Evolutionary conservation across 305 asterid species (phyloP).

Genomic region (Caryopteris hybrid): DNA sequence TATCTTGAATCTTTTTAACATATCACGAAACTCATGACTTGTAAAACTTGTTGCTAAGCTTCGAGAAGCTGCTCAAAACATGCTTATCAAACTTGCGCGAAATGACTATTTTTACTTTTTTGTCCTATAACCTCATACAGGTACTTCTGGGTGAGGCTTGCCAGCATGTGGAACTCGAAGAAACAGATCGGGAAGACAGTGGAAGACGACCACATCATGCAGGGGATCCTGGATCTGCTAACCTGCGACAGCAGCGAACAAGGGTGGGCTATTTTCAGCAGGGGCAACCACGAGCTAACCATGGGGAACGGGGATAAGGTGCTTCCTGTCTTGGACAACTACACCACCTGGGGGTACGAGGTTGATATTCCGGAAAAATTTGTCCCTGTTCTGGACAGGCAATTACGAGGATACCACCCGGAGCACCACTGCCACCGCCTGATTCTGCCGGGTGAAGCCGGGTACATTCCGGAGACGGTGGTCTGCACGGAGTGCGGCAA

Average conservation of each 20-base stretch:
- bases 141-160: slow-evolving; percentile 23
- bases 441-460: slow-evolving; percentile 47
- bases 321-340: neutral
- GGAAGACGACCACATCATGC: slow-evolving; percentile 16
- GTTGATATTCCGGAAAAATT: slow-evolving; percentile 13
- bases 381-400: slow-evolving; percentile 25
- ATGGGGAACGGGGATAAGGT: slow-evolving; percentile 21
- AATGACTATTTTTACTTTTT: too few species aligned
- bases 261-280: slow-evolving; percentile 20
- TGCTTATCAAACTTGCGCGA: too few species aligned
- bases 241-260: slow-evolving; percentile 19
- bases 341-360: slow-evolving; percentile 1
- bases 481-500: slow-evolving; percentile 77
- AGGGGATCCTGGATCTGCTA: slow-evolving; percentile 9
- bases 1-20: too few species aligned
- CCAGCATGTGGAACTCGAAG: slow-evolving; percentile 27
- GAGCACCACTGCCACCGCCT: slow-evolving; percentile 60
- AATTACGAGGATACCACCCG: slow-evolving; percentile 33
- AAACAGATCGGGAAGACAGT: slow-evolving; percentile 19
- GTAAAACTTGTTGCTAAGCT: too few species aligned
- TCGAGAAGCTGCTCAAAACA: too few species aligned
- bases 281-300: neutral
- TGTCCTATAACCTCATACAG: too few species aligned
- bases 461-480: slow-evolving; percentile 60
- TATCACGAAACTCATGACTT: too few species aligned